phyloP scores from a whole-genome alignment of 345 rosid species.

The Hypericum androsaemum region DNA sequence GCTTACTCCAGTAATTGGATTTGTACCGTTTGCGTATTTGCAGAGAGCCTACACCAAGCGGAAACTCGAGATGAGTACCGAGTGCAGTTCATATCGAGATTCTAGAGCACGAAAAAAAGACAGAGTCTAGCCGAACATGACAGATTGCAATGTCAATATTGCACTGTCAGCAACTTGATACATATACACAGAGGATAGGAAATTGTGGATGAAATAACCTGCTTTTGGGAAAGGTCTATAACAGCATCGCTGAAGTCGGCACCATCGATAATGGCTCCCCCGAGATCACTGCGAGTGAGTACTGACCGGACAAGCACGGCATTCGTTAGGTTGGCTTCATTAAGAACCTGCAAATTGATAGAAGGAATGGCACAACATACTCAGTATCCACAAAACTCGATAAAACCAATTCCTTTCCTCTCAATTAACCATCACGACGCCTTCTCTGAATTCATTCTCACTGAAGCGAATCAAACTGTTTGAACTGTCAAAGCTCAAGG shows the following conservation, averaged over 20 bases:
- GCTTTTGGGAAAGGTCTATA: constrained; percentile 77
- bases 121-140: too few species aligned
- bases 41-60: constrained; percentile 52
- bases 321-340: constrained; percentile 80
- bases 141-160: too few species aligned
- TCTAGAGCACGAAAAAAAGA: too few species aligned
- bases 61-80: too few species aligned
- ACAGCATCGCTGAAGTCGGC: constrained; percentile 98
- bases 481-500: too few species aligned
- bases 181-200: neutral
- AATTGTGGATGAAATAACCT: constrained; percentile 27
- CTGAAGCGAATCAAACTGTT: too few species aligned
- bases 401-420: too few species aligned
- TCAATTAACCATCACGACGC: too few species aligned
- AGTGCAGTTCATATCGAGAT: too few species aligned
- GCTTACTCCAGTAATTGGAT: constrained; percentile 70
- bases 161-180: too few species aligned
- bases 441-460: too few species aligned
- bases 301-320: constrained; percentile 77
- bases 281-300: constrained; percentile 87
- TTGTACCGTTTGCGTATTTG: constrained; percentile 85
- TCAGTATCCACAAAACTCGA: too few species aligned
- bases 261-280: constrained; percentile 80
- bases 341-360: constrained; percentile 44
- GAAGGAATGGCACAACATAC: neutral